These are phyloP conservation scores for Claviceps sp. DNA, from an alignment of 2,329 filamentous ascomycete genomes.

Conservation along the genomic window DNA sequence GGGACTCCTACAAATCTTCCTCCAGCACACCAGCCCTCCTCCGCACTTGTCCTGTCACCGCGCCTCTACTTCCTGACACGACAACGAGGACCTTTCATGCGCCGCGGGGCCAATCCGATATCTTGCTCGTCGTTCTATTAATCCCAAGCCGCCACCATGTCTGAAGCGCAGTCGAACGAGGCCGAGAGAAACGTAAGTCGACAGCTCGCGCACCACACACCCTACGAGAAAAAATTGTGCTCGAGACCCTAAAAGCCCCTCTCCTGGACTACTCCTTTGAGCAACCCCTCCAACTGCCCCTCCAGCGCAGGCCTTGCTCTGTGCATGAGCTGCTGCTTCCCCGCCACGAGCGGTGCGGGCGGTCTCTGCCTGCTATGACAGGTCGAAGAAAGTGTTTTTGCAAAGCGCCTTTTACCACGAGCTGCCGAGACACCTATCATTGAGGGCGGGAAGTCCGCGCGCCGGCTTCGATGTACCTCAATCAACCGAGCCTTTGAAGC, in stretches of 20 bases:
- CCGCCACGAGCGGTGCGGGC: conserved; percentile 13
- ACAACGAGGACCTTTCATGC: conserved; percentile 4
- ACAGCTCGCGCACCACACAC: neutral
- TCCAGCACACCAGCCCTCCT: conserved; percentile 6
- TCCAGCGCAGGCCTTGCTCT: neutral
- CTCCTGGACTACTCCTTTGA: neutral
- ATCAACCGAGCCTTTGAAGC: neutral
- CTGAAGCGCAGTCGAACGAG: conserved; percentile 74
- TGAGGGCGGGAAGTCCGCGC: neutral
- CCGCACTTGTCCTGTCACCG: conserved; percentile 6
- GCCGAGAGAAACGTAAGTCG: conserved; percentile 83
- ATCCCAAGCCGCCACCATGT: conserved; percentile 51
- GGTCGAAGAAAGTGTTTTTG: neutral
- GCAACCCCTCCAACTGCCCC: neutral
- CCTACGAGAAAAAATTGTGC: conserved; percentile 9
- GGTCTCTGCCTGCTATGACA: neutral
- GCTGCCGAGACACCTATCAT: neutral
- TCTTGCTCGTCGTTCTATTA: conserved; percentile 10
- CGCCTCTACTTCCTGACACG: conserved; percentile 7
- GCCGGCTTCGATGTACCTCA: neutral
- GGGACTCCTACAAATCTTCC: conserved; percentile 17
- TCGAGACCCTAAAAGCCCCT: conserved; percentile 1
- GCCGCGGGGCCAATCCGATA: conserved; percentile 14
- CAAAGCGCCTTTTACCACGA: too few species aligned
- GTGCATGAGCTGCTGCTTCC: conserved; percentile 11